Percentiles rank a stretch among this genome's conserved stretches.
phyloP scores from a whole-genome alignment of 2,329 filamentous ascomycete genomes.

The Ophiostoma sp. region DNA sequence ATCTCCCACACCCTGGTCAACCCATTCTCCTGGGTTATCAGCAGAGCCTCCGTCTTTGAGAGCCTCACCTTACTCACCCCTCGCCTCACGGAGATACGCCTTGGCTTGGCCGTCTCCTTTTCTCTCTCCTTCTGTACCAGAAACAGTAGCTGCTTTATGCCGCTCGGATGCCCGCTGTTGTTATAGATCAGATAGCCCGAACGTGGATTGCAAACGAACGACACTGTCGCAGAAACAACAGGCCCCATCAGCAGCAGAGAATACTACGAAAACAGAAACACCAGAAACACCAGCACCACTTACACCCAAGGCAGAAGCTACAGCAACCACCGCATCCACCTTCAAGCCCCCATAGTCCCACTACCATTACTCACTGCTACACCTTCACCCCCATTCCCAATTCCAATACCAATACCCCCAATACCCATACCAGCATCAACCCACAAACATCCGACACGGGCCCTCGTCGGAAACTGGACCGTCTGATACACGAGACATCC shows the following conservation, averaged over 20 bases:
- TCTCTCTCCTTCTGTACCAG: constrained; percentile 16
- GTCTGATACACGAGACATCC: constrained; percentile 45
- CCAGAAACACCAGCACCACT: constrained; percentile 9
- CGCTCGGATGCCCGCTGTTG: constrained; percentile 56
- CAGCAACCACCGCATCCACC: constrained; percentile 8
- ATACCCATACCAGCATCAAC: constrained; percentile 36
- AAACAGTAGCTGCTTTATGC: constrained; percentile 39
- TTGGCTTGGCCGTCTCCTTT: neutral
- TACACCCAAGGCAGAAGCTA: neutral
- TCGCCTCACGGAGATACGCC: neutral
- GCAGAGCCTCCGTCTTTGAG: constrained; percentile 19
- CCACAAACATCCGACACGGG: constrained; percentile 44
- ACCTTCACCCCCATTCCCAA: neutral
- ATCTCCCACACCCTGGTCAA: neutral
- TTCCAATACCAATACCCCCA: constrained; percentile 29
- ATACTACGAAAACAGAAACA: neutral
- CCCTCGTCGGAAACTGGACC: constrained; percentile 40
- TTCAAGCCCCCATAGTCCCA: constrained; percentile 8
- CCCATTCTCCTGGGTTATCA: constrained; percentile 12
- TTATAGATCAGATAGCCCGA: constrained; percentile 53
- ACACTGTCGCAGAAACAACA: constrained; percentile 31
- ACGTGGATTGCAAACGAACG: constrained; percentile 50
- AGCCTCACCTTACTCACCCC: neutral
- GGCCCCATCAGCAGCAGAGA: neutral
- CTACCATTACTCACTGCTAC: neutral